A percentile compares a stretch with the other conserved stretches of the same genome.
These are phyloP conservation scores for Ceratobasidium sp. DNA, from an alignment of 1,284 basidiomycete genomes.

Conservation along the genomic window DNA sequence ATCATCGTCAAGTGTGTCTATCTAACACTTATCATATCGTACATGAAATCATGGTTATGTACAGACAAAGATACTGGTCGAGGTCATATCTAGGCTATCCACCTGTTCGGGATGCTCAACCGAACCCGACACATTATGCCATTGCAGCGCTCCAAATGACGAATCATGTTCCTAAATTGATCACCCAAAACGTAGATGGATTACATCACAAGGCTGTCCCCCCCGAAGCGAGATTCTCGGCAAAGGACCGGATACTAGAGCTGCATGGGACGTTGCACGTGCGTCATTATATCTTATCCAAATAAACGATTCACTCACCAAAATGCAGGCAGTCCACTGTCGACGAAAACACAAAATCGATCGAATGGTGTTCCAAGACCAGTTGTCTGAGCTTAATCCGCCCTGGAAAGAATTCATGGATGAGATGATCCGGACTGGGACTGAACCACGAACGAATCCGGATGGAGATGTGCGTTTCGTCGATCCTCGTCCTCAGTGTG, in stretches of 20 bases:
- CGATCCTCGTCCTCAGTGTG: neutral
- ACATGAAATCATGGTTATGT: too few relatives aligned
- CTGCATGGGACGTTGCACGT: conserved; percentile 90
- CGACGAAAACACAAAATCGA: conserved; percentile 69
- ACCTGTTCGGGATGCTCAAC: conserved; percentile 76
- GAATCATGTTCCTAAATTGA: conserved; percentile 66
- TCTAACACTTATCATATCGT: neutral
- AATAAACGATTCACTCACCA: conserved; percentile 1
- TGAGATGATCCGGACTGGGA: conserved; percentile 68
- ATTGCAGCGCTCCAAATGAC: conserved; percentile 82
- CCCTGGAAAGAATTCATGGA: conserved; percentile 76
- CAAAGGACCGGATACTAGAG: conserved; percentile 68
- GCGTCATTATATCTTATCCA: conserved; percentile 46
- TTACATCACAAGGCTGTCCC: conserved; percentile 79
- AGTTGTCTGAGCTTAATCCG: conserved; percentile 76
- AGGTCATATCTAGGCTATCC: conserved; percentile 85
- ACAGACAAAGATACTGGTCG: conserved; percentile 81
- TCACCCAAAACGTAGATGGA: conserved; percentile 94
- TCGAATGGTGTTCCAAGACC: conserved; percentile 75
- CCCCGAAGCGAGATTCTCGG: conserved; percentile 50
- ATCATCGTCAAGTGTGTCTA: neutral
- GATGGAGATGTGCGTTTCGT: conserved; percentile 81
- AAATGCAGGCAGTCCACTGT: conserved; percentile 72
- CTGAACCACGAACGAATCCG: conserved; percentile 81
- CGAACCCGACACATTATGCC: conserved; percentile 88